A percentile compares a stretch with the other conserved stretches of the same genome.
These are phyloP conservation scores for Nakazawaea populi DNA, from an alignment of 805 yeast species.

Conservation along the genomic window DNA sequence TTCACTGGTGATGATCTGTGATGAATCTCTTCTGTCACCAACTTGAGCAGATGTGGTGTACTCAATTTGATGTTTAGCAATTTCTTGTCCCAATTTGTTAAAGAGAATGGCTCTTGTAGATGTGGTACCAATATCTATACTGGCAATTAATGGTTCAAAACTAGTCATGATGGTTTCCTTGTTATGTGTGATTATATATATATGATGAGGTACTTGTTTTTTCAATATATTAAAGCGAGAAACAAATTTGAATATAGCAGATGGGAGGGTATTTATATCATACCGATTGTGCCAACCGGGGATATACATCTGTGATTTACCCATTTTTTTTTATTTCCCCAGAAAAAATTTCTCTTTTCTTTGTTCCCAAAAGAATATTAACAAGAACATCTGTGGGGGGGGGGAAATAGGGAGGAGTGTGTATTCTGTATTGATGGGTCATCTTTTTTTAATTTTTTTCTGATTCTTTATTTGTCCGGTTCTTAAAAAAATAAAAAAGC, in stretches of 20 bases:
- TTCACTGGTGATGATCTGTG: conserved; percentile 65
- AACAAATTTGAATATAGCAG: background rate
- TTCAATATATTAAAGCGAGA: background rate
- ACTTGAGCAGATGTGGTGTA: conserved; percentile 68
- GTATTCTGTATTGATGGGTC: no score
- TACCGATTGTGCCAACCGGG: background rate
- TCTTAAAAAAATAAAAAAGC: no score
- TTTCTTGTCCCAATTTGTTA: conserved; percentile 63
- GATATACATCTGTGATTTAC: background rate
- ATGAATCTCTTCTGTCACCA: conserved; percentile 27
- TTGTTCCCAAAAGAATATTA: no score
- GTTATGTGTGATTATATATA: background rate
- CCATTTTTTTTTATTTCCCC: background rate
- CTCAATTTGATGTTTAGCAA: conserved; percentile 87
- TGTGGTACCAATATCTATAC: conserved; percentile 89
- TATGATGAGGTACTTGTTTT: no score
- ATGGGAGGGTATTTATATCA: background rate
- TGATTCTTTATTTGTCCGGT: background rate
- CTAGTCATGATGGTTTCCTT: background rate
- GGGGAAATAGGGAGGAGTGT: background rate
- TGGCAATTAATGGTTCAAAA: conserved; percentile 44
- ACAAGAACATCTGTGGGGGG: background rate
- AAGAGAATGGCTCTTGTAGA: conserved; percentile 86
- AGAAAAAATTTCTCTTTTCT: conserved; percentile 4
- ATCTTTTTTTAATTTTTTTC: background rate